Evolutionary conservation across 2,329 filamentous ascomycete genomes (phyloP).

Genomic region (Chrysoporthe puriensis): DNA sequence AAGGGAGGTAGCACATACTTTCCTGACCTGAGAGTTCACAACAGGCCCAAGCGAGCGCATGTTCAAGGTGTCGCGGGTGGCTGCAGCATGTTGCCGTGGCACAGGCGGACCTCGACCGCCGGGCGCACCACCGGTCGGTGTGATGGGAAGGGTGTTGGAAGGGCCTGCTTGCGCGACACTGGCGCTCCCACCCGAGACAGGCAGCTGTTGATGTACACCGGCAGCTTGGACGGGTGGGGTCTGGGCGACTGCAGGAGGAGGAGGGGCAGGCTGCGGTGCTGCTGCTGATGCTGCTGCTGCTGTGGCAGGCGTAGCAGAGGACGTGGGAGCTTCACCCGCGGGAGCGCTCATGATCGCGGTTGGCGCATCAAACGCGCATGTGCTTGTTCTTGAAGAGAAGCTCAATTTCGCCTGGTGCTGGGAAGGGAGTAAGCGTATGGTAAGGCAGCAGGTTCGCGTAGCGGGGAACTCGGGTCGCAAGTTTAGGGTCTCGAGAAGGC

Average conservation of each 20-base stretch:
- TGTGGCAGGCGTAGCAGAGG: conserved; percentile 21
- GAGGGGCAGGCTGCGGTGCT: conserved; percentile 12
- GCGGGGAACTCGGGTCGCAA: neutral
- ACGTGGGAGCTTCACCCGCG: conserved; percentile 26
- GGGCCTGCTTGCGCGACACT: conserved; percentile 18
- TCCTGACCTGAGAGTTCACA: conserved; percentile 68
- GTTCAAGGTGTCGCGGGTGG: conserved; percentile 58
- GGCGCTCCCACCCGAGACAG: conserved; percentile 17
- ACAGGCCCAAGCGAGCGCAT: conserved; percentile 68
- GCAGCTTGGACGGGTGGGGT: conserved; percentile 1
- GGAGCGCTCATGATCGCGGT: conserved; percentile 29
- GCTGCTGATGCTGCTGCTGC: conserved; percentile 19
- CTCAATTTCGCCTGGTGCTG: neutral
- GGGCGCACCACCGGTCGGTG: conserved; percentile 17
- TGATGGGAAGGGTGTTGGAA: conserved; percentile 23
- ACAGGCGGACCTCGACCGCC: conserved; percentile 27
- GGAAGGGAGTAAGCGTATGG: neutral
- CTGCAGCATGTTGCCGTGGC: conserved; percentile 30
- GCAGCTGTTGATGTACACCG: neutral
- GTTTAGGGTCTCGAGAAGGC: neutral
- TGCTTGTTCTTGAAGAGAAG: neutral
- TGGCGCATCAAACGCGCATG: conserved; percentile 28
- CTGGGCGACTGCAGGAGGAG: conserved; percentile 11
- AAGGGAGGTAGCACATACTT: conserved; percentile 54
- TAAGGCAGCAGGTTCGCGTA: neutral